Evolutionary conservation across 257 asterid genomes (phyloP).

Genomic region (Nicotiana tomentosiformis): DNA sequence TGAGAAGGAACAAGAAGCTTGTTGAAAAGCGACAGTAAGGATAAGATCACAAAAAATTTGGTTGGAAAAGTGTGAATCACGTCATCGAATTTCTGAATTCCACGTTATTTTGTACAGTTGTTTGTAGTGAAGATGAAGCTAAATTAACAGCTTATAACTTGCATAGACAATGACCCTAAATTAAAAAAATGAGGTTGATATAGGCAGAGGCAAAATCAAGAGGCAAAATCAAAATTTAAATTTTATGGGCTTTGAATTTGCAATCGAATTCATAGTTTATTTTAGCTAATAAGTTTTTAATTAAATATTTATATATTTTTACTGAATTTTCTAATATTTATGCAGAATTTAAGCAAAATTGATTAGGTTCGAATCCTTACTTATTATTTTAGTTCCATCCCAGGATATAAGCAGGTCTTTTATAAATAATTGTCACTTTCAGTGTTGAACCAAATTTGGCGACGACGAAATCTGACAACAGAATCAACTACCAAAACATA

Average conservation of each 20-base stretch:
- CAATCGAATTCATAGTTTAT: no score
- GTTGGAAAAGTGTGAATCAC: slow-evolving; percentile 2
- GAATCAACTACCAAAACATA: neutral
- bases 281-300: no score
- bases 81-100: neutral
- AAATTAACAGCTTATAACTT: neutral
- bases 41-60: neutral
- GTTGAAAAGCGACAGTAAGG: neutral
- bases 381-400: no score
- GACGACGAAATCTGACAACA: neutral
- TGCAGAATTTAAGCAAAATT: no score
- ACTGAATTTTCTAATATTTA: no score
- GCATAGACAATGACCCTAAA: neutral
- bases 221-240: no score
- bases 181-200: neutral
- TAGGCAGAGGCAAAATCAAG: no score
- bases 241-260: no score
- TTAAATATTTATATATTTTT: no score
- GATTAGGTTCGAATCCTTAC: no score
- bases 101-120: neutral
- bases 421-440: neutral
- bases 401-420: no score
- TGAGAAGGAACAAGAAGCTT: neutral
- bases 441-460: neutral
- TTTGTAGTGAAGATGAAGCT: neutral